Evolutionary conservation across 345 rosid genomes (phyloP).

Genomic region (Adansonia digitata): DNA sequence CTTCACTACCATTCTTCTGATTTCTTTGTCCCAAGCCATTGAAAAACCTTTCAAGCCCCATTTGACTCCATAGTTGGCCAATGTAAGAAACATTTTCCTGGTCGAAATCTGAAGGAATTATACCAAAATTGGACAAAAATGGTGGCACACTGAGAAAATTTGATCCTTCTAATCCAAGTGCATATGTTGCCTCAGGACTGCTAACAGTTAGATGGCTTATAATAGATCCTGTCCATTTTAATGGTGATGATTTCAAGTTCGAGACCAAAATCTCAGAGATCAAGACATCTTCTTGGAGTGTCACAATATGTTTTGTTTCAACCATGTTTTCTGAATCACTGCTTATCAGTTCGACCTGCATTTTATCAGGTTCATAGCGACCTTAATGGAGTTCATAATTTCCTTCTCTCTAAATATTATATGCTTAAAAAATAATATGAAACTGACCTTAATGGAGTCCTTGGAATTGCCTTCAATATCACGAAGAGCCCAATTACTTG

Average conservation of each 20-base stretch:
- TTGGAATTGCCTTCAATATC: slow-evolving; percentile 52
- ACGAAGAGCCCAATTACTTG: slow-evolving; percentile 45
- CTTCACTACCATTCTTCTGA: slow-evolving; percentile 21
- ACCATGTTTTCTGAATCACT: slow-evolving; percentile 37
- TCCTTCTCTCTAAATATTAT: background rate
- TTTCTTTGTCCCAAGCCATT: slow-evolving; percentile 11
- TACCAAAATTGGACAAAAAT: slow-evolving; percentile 29
- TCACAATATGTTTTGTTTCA: slow-evolving; percentile 50
- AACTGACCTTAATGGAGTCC: slow-evolving; percentile 45
- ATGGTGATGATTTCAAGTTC: slow-evolving; percentile 38
- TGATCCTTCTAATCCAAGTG: slow-evolving; percentile 66
- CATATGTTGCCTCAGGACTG: slow-evolving; percentile 82
- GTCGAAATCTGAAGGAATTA: slow-evolving; percentile 44
- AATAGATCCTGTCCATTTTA: slow-evolving; percentile 44
- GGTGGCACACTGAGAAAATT: slow-evolving; percentile 41
- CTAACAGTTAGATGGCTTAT: slow-evolving; percentile 74
- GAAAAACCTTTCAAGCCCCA: slow-evolving; percentile 13
- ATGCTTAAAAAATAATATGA: background rate
- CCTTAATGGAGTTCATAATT: background rate
- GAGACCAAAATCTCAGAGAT: slow-evolving; percentile 51
- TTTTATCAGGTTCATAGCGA: background rate
- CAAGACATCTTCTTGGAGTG: slow-evolving; percentile 44
- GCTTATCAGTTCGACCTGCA: slow-evolving; percentile 64
- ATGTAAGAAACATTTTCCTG: slow-evolving; percentile 14
- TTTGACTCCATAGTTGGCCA: slow-evolving; percentile 20